Conservation (phyloP, 768 basidiomycete species). For the Antrodiella citrinella region DNA sequence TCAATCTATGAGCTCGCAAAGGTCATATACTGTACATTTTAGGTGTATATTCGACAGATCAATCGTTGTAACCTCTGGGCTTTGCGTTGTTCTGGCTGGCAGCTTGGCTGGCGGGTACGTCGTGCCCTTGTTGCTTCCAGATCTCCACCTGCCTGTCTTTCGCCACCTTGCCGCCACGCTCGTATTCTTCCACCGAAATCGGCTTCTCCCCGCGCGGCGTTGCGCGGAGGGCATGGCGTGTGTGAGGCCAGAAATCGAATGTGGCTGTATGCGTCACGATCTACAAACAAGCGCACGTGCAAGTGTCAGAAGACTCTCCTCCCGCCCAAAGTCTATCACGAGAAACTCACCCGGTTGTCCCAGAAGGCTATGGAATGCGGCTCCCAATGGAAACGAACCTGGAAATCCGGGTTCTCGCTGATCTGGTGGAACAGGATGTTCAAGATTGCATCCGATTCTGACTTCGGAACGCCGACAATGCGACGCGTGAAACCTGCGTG, state of each 20-base stretch:
- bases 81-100: constrained; percentile 22
- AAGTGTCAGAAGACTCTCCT: background rate
- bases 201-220: constrained; percentile 80
- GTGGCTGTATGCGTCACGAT: constrained; percentile 71
- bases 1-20: background rate
- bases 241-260: constrained; percentile 76
- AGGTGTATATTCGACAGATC: constrained; percentile 11
- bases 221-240: constrained; percentile 70
- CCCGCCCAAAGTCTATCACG: too few species aligned
- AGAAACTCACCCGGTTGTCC: constrained; percentile 66
- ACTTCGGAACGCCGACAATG: constrained; percentile 72
- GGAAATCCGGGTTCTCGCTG: constrained; percentile 61
- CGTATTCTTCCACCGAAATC: constrained; percentile 66
- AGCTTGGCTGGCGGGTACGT: constrained; percentile 22
- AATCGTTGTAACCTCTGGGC: constrained; percentile 57
- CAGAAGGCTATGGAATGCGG: constrained; percentile 74
- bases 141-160: constrained; percentile 69
- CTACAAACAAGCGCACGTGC: constrained; percentile 23
- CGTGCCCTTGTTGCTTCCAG: constrained; percentile 59
- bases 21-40: background rate
- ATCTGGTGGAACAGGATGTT: constrained; percentile 66
- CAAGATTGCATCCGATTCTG: constrained; percentile 71
- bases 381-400: constrained; percentile 74
- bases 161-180: constrained; percentile 52
- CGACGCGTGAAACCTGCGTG: constrained; percentile 65